phyloP scores from a whole-genome alignment of 306 rosid genomes.

The Prunus mongolica region DNA sequence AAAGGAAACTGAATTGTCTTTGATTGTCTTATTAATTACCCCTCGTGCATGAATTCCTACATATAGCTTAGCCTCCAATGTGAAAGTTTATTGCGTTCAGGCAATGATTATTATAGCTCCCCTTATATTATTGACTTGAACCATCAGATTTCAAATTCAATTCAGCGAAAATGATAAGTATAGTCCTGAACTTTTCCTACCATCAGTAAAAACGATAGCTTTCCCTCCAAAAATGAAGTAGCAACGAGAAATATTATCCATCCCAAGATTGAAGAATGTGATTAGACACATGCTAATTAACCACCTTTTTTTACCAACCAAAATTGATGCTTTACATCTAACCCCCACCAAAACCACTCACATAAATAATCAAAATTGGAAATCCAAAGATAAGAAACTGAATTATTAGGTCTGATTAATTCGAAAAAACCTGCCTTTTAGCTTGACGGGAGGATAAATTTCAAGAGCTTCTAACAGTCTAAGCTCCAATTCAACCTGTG shows the following conservation, averaged over 20 bases:
- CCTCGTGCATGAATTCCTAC: constrained; percentile 2
- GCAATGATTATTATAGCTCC: not conserved
- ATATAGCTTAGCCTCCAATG: not conserved
- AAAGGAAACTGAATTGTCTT: constrained; percentile 9
- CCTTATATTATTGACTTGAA: not conserved
- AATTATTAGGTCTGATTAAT: not conserved
- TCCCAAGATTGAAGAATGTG: not conserved
- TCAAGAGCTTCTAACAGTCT: constrained; percentile 73
- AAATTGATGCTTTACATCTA: not conserved
- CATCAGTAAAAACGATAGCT: not conserved
- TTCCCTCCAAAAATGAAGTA: not conserved
- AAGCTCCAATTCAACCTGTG: constrained; percentile 88
- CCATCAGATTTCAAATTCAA: not conserved
- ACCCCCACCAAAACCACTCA: not conserved
- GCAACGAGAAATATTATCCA: not conserved
- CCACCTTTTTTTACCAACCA: not conserved
- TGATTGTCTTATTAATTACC: not conserved
- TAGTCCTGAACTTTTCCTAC: not conserved
- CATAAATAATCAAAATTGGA: not conserved
- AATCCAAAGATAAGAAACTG: not conserved
- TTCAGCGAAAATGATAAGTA: not conserved
- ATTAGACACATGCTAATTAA: not conserved
- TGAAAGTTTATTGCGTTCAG: not conserved
- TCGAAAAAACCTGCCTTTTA: constrained; percentile 49
- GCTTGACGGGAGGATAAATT: constrained; percentile 69